phyloP scores from a whole-genome alignment of 768 basidiomycete species.

The Kwoniella sp. region DNA sequence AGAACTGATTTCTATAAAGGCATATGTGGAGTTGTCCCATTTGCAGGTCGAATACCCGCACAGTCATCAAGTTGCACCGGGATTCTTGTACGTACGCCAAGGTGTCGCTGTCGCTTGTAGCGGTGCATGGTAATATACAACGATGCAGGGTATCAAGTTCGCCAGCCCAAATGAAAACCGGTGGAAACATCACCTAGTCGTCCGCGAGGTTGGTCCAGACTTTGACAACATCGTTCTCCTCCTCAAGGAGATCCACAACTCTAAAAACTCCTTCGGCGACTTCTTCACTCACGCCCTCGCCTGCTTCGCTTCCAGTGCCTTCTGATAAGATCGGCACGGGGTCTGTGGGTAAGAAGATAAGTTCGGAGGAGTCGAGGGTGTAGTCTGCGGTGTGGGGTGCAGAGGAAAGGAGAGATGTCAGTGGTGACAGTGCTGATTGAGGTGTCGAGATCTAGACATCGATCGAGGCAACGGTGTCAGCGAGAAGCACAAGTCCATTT shows the following conservation, averaged over 20 bases:
- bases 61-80: too few relatives aligned
- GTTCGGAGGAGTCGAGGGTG: constrained; percentile 40
- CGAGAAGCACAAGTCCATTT: not conserved
- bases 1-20: too few relatives aligned
- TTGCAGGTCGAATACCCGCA: too few relatives aligned
- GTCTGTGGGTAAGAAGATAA: constrained; percentile 41
- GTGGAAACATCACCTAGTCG: constrained; percentile 6
- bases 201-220: constrained; percentile 53
- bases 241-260: constrained; percentile 48
- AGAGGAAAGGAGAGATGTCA: constrained; percentile 15
- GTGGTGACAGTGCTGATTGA: constrained; percentile 16
- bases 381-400: constrained; percentile 18
- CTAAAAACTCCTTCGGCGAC: constrained; percentile 35
- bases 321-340: constrained; percentile 29
- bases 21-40: too few relatives aligned
- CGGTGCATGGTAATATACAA: not conserved
- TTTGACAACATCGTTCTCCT: constrained; percentile 48
- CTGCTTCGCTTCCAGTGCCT: constrained; percentile 24
- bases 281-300: constrained; percentile 40
- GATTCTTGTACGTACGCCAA: too few relatives aligned
- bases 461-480: not conserved
- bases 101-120: too few relatives aligned
- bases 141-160: not conserved
- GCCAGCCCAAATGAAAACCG: too few relatives aligned
- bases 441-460: constrained; percentile 26